Evolutionary conservation across 805 yeast species (phyloP), one percentile per base, ranked within the genome.

Genomic region (Komagataella pseudopastoris): DNA sequence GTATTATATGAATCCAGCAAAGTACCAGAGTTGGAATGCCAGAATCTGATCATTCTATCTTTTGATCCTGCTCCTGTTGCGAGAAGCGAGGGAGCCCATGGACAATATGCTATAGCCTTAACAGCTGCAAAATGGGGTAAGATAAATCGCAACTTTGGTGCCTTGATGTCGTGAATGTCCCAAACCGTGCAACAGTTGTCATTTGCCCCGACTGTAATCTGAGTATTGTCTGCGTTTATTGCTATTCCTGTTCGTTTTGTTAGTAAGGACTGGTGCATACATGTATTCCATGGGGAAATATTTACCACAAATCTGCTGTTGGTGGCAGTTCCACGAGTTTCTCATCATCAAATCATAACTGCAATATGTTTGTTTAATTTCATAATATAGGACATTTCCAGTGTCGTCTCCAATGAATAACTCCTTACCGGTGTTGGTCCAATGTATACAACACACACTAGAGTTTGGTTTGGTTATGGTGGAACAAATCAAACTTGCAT

Each of bases 11-110:
- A 70, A 6, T 74, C 69, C 30, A 89, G 66, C 30, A 87, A 63
- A 0, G 95, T 83, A 0, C 96, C 96, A 0, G 91, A 72, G 2
- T 69, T 69, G 0, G 93, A 76, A 63, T 90, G 96, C 96, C 96
- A 89, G 62, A 88, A 88, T 53, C 90, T 63, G 6, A 89, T 77
- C n/a, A 75, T 75, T 50, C 90, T 69, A 62, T 90, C 97, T 58
- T 80, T 81, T 18, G 83, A 78, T 0, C 97, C 97, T 2, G 93
- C 96, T 0, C 97, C 97, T 0, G 96, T 88, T 0, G 91, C 96
- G 43, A 90, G 63, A 6, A 90, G 66, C 2, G 84, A 74, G 12
- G 79, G 79, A 17, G 88, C 75, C 96, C 96, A 89, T 0, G 97
- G 97, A 61, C 96, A 90, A 59, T 78, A 90, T 3, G 91, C 85